A percentile compares a stretch with the other conserved stretches of the same genome.
These are phyloP conservation scores for Oleoguttula mirabilis DNA, from an alignment of 495 filamentous ascomycete genomes.

Conservation along the genomic window DNA sequence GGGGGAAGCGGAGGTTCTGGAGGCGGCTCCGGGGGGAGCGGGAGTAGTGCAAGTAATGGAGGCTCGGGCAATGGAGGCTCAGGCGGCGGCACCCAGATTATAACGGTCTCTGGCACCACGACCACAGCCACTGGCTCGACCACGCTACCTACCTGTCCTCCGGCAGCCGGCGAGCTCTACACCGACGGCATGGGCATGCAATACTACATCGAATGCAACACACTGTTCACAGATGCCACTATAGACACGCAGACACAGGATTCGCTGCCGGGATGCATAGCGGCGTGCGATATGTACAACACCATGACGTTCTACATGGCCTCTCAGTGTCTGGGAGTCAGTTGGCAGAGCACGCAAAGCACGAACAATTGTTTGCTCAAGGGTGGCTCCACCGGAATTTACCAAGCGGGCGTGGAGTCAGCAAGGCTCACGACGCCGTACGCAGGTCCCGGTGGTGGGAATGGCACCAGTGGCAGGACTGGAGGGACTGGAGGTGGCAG, in stretches of 20 bases:
- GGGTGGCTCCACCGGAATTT: background rate
- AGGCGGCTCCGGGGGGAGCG: background rate
- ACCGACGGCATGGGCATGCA: slow-evolving; percentile 6
- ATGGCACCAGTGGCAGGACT: slow-evolving; percentile 3
- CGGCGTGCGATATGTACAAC: slow-evolving; percentile 22
- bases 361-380: slow-evolving; percentile 10
- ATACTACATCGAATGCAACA: slow-evolving; percentile 17
- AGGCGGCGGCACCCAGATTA: background rate
- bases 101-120: slow-evolving; percentile 1
- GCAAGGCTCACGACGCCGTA: slow-evolving; percentile 4
- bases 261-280: slow-evolving; percentile 10
- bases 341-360: background rate
- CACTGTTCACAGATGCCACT: slow-evolving; percentile 7
- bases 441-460: background rate
- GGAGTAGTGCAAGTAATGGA: background rate
- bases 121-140: background rate
- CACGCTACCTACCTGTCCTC: slow-evolving; percentile 12
- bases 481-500: slow-evolving; percentile 1
- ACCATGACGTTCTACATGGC: slow-evolving; percentile 9
- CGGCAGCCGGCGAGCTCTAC: slow-evolving; percentile 1
- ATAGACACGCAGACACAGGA: slow-evolving; percentile 5
- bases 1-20: background rate
- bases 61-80: background rate
- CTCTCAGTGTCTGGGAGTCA: slow-evolving; percentile 12
- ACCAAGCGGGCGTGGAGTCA: background rate